Percentiles rank a stretch among this genome's conserved stretches.
These are phyloP conservation scores for Alnus rubra DNA, from an alignment of 306 rosid species.

Conservation along the genomic window DNA sequence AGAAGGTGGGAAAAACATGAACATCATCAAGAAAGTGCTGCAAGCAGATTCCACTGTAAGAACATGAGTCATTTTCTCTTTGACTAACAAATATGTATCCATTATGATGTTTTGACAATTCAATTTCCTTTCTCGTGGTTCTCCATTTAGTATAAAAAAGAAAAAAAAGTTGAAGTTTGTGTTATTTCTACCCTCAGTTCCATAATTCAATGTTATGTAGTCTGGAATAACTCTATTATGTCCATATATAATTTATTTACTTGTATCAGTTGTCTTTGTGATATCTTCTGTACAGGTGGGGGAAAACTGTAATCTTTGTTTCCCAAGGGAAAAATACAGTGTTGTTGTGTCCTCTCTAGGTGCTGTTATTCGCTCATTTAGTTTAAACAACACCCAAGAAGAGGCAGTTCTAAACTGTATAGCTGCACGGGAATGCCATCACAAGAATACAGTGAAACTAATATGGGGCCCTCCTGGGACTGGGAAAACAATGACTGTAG, in stretches of 20 bases:
- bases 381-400: slow-evolving; percentile 42
- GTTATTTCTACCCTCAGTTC: too few species aligned
- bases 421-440: slow-evolving; percentile 43
- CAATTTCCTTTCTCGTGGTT: too few species aligned
- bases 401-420: slow-evolving; percentile 38
- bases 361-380: slow-evolving; percentile 37
- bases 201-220: too few species aligned
- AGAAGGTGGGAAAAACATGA: slow-evolving; percentile 10
- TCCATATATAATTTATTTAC: slow-evolving; percentile 1
- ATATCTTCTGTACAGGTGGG: slow-evolving; percentile 33
- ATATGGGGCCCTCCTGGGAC: slow-evolving; percentile 55
- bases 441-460: slow-evolving; percentile 34
- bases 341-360: slow-evolving; percentile 38
- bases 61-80: neutral
- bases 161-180: too few species aligned
- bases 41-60: too few species aligned
- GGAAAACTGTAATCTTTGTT: slow-evolving; percentile 38
- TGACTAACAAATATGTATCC: too few species aligned
- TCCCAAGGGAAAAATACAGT: slow-evolving; percentile 26
- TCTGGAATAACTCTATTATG: too few species aligned
- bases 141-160: too few species aligned
- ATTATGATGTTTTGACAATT: too few species aligned
- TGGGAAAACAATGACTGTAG: slow-evolving; percentile 46
- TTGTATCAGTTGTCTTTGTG: slow-evolving; percentile 11
- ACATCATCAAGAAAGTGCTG: too few species aligned